phyloP scores from a whole-genome alignment of 768 basidiomycete species.

The Suillus sp. region DNA sequence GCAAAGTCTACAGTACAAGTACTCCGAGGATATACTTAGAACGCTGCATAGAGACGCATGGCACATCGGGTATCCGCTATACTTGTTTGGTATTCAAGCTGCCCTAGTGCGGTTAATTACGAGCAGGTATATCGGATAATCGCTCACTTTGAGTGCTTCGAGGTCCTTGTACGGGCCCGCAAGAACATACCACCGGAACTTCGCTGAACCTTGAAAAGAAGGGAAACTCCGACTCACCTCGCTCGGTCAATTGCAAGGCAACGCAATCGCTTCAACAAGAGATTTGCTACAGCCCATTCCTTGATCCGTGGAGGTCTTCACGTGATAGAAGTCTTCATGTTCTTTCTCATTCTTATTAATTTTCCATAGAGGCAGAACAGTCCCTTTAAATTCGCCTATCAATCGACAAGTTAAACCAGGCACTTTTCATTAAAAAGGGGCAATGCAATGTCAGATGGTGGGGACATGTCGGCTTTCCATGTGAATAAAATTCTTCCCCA shows the following conservation, averaged over 20 bases:
- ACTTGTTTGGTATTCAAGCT: neutral
- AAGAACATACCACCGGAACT: neutral
- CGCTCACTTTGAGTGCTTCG: neutral
- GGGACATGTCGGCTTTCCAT: neutral
- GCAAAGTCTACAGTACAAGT: neutral
- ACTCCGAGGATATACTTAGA: constrained; percentile 7
- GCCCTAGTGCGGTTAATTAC: neutral
- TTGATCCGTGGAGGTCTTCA: constrained; percentile 10
- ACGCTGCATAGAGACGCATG: neutral
- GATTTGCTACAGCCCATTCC: neutral
- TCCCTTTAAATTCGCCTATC: constrained; percentile 7
- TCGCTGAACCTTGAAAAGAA: constrained; percentile 1
- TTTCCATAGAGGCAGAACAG: neutral
- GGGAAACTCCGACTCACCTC: neutral
- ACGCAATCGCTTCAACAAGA: neutral
- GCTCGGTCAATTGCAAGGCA: too few species aligned
- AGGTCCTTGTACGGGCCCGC: constrained; percentile 6
- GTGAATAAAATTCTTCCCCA: too few species aligned
- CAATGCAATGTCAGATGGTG: neutral
- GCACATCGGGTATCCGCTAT: constrained; percentile 3
- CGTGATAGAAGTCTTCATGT: neutral
- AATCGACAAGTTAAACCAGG: neutral
- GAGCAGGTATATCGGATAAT: neutral
- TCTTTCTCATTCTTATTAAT: neutral
- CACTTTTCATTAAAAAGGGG: constrained; percentile 2